Evolutionary conservation across 495 filamentous ascomycete species (phyloP).

Genomic region (Neurospora intermedia): DNA sequence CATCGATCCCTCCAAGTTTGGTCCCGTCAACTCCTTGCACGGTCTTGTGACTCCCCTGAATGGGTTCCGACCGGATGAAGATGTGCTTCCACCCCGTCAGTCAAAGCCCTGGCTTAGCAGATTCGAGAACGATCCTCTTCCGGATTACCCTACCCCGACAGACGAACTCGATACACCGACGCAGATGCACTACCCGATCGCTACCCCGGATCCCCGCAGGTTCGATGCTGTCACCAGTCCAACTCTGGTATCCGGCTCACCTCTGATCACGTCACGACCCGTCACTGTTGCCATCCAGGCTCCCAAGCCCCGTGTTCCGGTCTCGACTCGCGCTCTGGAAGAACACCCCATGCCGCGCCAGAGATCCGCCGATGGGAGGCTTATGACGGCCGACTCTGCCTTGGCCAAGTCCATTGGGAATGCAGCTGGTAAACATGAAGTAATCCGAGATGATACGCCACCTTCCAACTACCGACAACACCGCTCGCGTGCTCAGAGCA

Average conservation of each 20-base stretch:
- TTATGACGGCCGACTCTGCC: conserved; percentile 1
- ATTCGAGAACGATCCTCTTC: conserved; percentile 12
- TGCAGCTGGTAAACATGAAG: conserved; percentile 2
- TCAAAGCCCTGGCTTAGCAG: neutral
- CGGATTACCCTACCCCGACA: conserved; percentile 16
- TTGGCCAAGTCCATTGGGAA: neutral
- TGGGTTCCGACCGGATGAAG: conserved; percentile 30
- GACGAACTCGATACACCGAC: conserved; percentile 27
- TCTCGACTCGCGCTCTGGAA: conserved; percentile 32
- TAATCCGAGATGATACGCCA: conserved; percentile 2
- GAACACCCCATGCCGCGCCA: conserved; percentile 14
- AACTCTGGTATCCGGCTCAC: conserved; percentile 34
- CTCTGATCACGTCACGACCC: conserved; percentile 15
- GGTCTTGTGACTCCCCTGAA: conserved; percentile 40
- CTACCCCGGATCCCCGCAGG: conserved; percentile 49
- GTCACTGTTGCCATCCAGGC: conserved; percentile 35
- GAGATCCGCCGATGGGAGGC: conserved; percentile 6
- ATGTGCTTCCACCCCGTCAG: conserved; percentile 1
- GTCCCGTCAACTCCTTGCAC: conserved; percentile 41
- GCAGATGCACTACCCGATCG: conserved; percentile 37
- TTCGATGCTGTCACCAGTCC: conserved; percentile 43
- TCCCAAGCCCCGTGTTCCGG: conserved; percentile 31
- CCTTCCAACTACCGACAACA: neutral
- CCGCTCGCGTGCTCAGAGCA: neutral
- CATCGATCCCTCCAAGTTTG: conserved; percentile 43